Conservation (phyloP, 1,284 basidiomycete genomes). For the Marasmius sp. region DNA sequence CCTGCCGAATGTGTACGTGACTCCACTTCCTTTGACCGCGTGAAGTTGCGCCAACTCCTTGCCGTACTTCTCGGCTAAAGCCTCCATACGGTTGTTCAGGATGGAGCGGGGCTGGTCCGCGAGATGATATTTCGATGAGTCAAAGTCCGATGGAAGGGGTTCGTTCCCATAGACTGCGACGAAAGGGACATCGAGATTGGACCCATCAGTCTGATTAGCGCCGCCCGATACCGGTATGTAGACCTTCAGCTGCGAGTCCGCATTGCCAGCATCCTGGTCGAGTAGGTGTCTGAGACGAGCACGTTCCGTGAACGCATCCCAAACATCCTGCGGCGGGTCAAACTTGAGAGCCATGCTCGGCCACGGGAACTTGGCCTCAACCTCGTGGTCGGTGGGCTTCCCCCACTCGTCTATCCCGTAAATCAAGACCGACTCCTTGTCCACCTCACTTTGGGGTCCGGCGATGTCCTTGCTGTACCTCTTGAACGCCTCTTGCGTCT, state of each 20-base stretch:
- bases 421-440: constrained; percentile 1
- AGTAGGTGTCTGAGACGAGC: not conserved
- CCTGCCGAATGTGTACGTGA: not conserved
- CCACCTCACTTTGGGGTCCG: constrained; percentile 20
- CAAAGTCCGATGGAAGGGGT: not conserved
- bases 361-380: constrained; percentile 13
- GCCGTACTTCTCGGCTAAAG: not conserved
- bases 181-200: not conserved
- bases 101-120: not conserved
- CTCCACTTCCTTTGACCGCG: not conserved
- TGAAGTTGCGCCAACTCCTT: not conserved
- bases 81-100: not conserved
- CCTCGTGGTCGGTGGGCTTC: not conserved
- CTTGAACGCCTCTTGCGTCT: constrained; percentile 29
- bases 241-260: not conserved
- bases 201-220: not conserved
- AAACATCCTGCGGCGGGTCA: not conserved
- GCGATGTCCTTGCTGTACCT: constrained; percentile 9
- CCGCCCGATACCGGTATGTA: not conserved
- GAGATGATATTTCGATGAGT: not conserved
- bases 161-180: not conserved
- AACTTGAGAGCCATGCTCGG: not conserved
- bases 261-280: not conserved
- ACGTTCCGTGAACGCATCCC: constrained; percentile 5
- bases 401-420: constrained; percentile 14